Percentiles rank a stretch among this genome's conserved stretches.
Evolutionary conservation across 129 eudicot genomes (phyloP).

Genomic region (Arctium minus): DNA sequence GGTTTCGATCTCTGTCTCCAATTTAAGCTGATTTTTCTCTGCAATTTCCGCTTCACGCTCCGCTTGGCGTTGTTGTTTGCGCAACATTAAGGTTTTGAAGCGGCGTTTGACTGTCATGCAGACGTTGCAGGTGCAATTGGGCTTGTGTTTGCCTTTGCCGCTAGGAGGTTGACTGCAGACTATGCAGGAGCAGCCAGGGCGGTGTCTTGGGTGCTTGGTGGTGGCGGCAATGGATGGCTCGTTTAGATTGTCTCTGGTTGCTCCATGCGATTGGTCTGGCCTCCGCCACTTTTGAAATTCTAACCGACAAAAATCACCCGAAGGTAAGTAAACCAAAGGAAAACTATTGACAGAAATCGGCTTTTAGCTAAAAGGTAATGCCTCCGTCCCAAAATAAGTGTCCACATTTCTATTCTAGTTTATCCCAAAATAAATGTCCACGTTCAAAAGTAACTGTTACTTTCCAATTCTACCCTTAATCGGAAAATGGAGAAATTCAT

Average conservation of each 20-base stretch:
- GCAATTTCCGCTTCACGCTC: slow-evolving; percentile 92
- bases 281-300: slow-evolving; percentile 60
- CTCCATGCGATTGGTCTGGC: slow-evolving; percentile 43
- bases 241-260: slow-evolving; percentile 36
- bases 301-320: slow-evolving; percentile 14
- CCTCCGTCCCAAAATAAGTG: no score
- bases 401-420: no score
- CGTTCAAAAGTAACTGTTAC: not conserved
- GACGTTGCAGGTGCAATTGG: slow-evolving; percentile 74
- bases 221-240: slow-evolving; percentile 66
- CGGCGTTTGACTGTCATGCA: slow-evolving; percentile 96
- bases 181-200: slow-evolving; percentile 94
- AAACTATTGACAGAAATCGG: not conserved
- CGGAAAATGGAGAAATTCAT: not conserved
- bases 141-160: slow-evolving; percentile 93
- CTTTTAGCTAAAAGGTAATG: not conserved
- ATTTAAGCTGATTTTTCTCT: slow-evolving; percentile 41
- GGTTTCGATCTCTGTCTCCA: slow-evolving; percentile 43
- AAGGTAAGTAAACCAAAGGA: not conserved
- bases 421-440: no score
- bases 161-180: slow-evolving; percentile 98
- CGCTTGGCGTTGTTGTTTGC: slow-evolving; percentile 85
- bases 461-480: not conserved
- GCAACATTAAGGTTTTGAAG: slow-evolving; percentile 85
- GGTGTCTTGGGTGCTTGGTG: slow-evolving; percentile 93